Evolutionary conservation across 2,329 filamentous ascomycete species (phyloP), one percentile per base, ranked within the genome.

Genomic region (Sordariomycetes sp.): DNA sequence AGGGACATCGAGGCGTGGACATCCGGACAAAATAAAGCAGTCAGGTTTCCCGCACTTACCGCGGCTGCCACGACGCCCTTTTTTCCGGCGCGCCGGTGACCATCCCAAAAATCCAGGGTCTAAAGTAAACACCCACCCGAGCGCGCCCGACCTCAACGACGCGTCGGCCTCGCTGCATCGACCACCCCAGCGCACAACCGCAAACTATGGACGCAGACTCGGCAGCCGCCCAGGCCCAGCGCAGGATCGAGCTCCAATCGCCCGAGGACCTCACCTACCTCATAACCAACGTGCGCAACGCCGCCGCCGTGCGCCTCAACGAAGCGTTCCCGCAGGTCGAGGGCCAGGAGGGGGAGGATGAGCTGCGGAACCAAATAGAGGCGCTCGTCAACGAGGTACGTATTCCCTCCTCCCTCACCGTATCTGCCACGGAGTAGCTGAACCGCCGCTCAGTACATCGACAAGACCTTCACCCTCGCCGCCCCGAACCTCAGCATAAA

Each of bases 161-260:
- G n/a, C n/a, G n/a, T n/a, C n/a, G n/a, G n/a, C n/a, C n/a, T n/a
- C n/a, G n/a, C n/a, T n/a, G n/a, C n/a, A n/a, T n/a, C n/a, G n/a
- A n/a, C n/a, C n/a, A n/a, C n/a, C n/a, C n/a, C n/a, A n/a, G n/a
- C n/a, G n/a, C n/a, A n/a, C n/a, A n/a, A n/a, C n/a, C n/a, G n/a
- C n/a, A n/a, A n/a, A 15, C 8, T n/a, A 61, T 62, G 58, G 52
- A 55, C 41, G 47, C 53, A 21, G 53, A 57, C 34, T 55, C 51
- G 9, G 42, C 51, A 37, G 46, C 54, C 37, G 48, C 55, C 8
- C 53, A 62, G 24, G 56, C 57, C 44, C 76, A 86, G 57, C 79
- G 84, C 54, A 82, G 79, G 60, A 82, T 90, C 54, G 84, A 88
- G 61, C 75, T 90, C 33, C 83, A 88, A 61, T 71, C 73, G n/a